Conservation (phyloP, 1,284 basidiomycete genomes). For the Sphaerobolus stellatus region DNA sequence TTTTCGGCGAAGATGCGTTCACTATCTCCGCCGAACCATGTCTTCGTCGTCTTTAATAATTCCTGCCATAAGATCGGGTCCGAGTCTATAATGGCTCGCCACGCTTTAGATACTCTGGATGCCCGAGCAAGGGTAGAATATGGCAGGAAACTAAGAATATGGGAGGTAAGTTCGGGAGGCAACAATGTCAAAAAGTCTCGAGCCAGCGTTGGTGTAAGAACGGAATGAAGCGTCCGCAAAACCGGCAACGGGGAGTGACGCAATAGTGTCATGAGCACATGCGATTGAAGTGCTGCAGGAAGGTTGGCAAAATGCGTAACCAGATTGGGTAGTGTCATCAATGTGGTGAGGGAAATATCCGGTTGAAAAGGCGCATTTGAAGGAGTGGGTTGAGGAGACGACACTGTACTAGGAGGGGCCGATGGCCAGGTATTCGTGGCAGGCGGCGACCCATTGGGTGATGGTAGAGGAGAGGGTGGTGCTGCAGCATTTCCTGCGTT, state of each 20-base stretch:
- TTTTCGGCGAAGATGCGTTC: slow-evolving; percentile 69
- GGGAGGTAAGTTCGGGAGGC: slow-evolving; percentile 81
- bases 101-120: slow-evolving; percentile 76
- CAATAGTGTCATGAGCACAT: slow-evolving; percentile 80
- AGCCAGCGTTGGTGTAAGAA: slow-evolving; percentile 80
- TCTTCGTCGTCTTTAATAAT: slow-evolving; percentile 70
- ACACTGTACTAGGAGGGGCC: slow-evolving; percentile 69
- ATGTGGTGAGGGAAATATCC: slow-evolving; percentile 71
- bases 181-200: slow-evolving; percentile 85
- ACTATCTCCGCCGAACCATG: slow-evolving; percentile 82
- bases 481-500: slow-evolving; percentile 53
- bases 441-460: slow-evolving; percentile 76
- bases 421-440: slow-evolving; percentile 74
- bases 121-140: slow-evolving; percentile 76
- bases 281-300: slow-evolving; percentile 75
- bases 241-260: slow-evolving; percentile 83
- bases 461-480: slow-evolving; percentile 78
- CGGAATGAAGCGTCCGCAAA: slow-evolving; percentile 76
- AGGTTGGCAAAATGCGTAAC: slow-evolving; percentile 72
- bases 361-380: slow-evolving; percentile 64
- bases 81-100: slow-evolving; percentile 81
- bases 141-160: slow-evolving; percentile 75
- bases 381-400: slow-evolving; percentile 54
- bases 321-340: slow-evolving; percentile 76
- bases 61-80: slow-evolving; percentile 84